Evolutionary conservation across 768 basidiomycete genomes (phyloP), one percentile per base, ranked within the genome.

Genomic region (Mycena galopus): DNA sequence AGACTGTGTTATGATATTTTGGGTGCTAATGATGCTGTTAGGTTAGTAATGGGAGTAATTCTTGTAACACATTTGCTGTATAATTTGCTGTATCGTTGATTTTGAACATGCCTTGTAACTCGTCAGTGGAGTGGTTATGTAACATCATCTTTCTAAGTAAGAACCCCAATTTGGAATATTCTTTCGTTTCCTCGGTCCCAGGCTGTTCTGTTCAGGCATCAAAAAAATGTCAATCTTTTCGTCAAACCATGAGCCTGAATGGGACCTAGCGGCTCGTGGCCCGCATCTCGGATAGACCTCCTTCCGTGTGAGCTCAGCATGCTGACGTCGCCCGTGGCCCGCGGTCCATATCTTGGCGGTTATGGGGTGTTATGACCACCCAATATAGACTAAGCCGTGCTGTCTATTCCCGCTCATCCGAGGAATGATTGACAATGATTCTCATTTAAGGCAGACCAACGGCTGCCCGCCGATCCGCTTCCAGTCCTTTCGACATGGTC

Each of bases 11-110:
- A 64, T 70, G 39, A 58, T 27, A 19, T 25, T 27, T 47, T 50
- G n/a, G 42, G 12, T 27, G 35, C 35, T 50, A 4, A 14, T 16
- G 50, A n/a, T 50, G 30, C 35, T 30, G 23, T 21, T 57, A 58
- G 30, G 42, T 47, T 58, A 50, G 10, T 47, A 59, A 25, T 47
- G 47, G 42, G 60, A 12, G n/a, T 70, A 70, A 70, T 64, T 29
- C 1, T 11, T 72, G 71, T 65, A 60, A 27, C 39, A 61, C 67
- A 69, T 11, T 30, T 62, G 60, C 67, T 69, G 59, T 69, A 69
- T 61, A 21, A 25, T 25, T 53, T 21, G 25, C 25, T 62, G n/a
- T 42, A 29, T 29, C 17, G 21, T 44, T 21, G 39, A 27, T 9
- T 62, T 30, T 25, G n/a, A n/a, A n/a, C n/a, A n/a, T n/a, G n/a